phyloP scores from a whole-genome alignment of 192 early-diverging fungal genomes.

The Oehlia diaphana region DNA sequence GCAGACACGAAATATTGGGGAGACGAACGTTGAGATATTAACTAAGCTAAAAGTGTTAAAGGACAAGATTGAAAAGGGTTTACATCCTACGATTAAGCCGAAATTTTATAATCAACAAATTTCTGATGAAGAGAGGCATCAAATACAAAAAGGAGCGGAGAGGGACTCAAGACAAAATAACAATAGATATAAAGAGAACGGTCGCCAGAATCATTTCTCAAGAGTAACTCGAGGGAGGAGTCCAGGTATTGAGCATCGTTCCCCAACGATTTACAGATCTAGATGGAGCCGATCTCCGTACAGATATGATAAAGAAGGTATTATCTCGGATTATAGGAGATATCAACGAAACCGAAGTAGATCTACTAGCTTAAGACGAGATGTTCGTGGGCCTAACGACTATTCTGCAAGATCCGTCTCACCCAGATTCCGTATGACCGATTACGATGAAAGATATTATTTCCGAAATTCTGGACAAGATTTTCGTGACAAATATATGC shows the following conservation, averaged over 20 bases:
- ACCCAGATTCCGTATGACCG: background rate
- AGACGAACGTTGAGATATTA: background rate
- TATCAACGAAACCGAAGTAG: conserved; percentile 8
- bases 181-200: background rate
- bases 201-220: background rate
- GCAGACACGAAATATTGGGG: background rate
- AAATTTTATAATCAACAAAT: background rate
- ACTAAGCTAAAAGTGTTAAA: background rate
- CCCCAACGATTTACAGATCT: background rate
- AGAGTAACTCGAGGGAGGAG: background rate
- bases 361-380: conserved; percentile 2
- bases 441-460: conserved; percentile 19
- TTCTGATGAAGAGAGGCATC: background rate
- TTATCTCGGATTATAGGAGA: background rate
- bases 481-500: background rate
- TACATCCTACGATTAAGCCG: conserved; percentile 1
- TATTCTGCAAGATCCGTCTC: background rate
- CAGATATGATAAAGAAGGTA: background rate
- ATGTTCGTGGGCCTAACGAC: background rate
- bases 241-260: background rate
- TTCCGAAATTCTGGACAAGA: background rate
- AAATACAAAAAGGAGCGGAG: background rate
- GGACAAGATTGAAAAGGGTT: conserved; percentile 1
- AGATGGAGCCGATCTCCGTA: background rate
- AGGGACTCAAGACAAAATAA: background rate